Percentiles rank a stretch among this genome's conserved stretches.
These are phyloP conservation scores for Carex littledalei DNA, from an alignment of 176 grass and related monocot genomes.

Conservation along the genomic window DNA sequence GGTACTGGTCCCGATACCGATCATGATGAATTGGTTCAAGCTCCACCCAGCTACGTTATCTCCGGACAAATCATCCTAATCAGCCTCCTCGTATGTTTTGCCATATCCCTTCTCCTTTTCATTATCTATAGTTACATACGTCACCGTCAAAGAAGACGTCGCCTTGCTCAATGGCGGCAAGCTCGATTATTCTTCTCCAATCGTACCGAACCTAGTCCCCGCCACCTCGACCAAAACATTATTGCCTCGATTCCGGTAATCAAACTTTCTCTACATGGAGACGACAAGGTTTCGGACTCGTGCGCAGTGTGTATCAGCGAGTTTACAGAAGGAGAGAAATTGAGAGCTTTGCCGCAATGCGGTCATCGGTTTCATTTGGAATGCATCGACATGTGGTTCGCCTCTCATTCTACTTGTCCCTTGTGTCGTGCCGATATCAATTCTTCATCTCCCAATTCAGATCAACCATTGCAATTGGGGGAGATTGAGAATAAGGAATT, in stretches of 20 bases:
- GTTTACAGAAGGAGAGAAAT: neutral
- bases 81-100: too few species aligned
- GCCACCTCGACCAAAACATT: neutral
- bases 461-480: neutral
- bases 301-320: neutral
- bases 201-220: neutral
- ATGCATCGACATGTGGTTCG: slow-evolving; percentile 21
- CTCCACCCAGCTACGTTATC: neutral
- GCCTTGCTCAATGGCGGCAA: neutral
- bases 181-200: neutral
- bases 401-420: slow-evolving; percentile 13
- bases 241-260: neutral
- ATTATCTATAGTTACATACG: neutral
- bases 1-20: too few species aligned
- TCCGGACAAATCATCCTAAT: neutral
- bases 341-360: slow-evolving; percentile 9
- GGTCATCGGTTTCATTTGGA: neutral
- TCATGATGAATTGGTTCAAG: neutral
- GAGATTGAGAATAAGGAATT: neutral
- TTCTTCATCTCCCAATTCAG: neutral
- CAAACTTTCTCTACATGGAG: neutral
- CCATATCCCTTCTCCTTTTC: neutral
- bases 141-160: neutral
- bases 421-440: neutral
- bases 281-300: neutral